These are phyloP conservation scores for Microcyclosporella mali DNA, from an alignment of 2,329 filamentous ascomycete genomes.

Conservation along the genomic window DNA sequence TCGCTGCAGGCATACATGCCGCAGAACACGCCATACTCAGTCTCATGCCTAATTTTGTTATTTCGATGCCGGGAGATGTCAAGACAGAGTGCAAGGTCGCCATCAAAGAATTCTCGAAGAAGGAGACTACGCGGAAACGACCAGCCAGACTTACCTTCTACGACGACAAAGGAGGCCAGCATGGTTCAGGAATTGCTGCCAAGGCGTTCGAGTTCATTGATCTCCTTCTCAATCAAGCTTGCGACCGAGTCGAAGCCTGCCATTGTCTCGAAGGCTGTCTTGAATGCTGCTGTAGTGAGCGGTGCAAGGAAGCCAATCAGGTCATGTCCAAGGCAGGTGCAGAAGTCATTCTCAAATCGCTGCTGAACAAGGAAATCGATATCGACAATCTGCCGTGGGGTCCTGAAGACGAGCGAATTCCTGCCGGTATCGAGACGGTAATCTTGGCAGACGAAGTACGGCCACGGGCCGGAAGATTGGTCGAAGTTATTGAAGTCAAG, in stretches of 20 bases:
- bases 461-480: slow-evolving; percentile 35
- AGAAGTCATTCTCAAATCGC: slow-evolving; percentile 68
- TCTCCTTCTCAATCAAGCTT: slow-evolving; percentile 66
- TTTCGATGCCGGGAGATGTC: slow-evolving; percentile 84
- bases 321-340: slow-evolving; percentile 92
- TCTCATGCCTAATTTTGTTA: slow-evolving; percentile 83
- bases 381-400: slow-evolving; percentile 81
- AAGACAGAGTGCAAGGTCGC: slow-evolving; percentile 89
- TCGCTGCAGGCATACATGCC: slow-evolving; percentile 86
- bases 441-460: slow-evolving; percentile 63
- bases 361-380: slow-evolving; percentile 73
- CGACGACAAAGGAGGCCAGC: slow-evolving; percentile 81
- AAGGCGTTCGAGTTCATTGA: slow-evolving; percentile 95
- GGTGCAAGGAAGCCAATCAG: slow-evolving; percentile 78
- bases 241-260: slow-evolving; percentile 70
- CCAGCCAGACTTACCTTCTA: slow-evolving; percentile 90
- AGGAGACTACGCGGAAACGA: slow-evolving; percentile 65
- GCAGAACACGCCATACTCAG: slow-evolving; percentile 86
- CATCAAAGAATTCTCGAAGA: slow-evolving; percentile 75
- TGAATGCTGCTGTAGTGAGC: slow-evolving; percentile 81
- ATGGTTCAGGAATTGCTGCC: slow-evolving; percentile 77
- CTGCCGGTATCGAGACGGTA: slow-evolving; percentile 74
- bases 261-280: slow-evolving; percentile 73
- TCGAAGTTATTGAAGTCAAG: slow-evolving; percentile 39
- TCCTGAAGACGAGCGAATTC: slow-evolving; percentile 60